A percentile compares a stretch with the other conserved stretches of the same genome.
phyloP scores from a whole-genome alignment of 2,329 filamentous ascomycete genomes.

The Xylaria sp. region DNA sequence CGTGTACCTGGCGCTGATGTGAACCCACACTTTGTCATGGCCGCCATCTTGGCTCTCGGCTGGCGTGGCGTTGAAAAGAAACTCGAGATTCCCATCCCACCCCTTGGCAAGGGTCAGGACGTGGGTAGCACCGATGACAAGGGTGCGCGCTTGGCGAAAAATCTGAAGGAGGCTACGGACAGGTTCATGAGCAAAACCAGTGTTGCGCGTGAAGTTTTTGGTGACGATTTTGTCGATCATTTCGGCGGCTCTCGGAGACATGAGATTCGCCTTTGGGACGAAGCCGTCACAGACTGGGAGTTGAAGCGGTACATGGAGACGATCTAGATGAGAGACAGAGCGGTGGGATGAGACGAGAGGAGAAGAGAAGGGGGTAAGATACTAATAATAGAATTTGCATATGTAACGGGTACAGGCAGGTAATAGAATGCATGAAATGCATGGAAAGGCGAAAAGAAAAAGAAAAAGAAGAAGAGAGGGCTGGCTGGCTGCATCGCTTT shows the following conservation, averaged over 20 bases:
- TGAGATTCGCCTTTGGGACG: constrained; percentile 85
- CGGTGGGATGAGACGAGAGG: background rate
- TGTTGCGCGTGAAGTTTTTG: constrained; percentile 88
- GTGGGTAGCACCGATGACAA: constrained; percentile 67
- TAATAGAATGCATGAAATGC: background rate
- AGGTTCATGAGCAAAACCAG: constrained; percentile 73
- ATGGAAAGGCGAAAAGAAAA: background rate
- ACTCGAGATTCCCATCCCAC: constrained; percentile 73
- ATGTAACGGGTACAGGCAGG: background rate
- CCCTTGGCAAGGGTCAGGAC: constrained; percentile 77
- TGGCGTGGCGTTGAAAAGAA: constrained; percentile 93
- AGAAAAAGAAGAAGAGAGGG: background rate
- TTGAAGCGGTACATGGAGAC: constrained; percentile 73
- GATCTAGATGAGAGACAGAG: constrained; percentile 40
- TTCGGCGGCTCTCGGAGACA: constrained; percentile 89
- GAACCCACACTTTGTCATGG: constrained; percentile 81
- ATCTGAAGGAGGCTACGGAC: constrained; percentile 74
- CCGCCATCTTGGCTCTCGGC: constrained; percentile 79
- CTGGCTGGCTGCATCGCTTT: background rate
- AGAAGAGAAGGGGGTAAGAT: background rate
- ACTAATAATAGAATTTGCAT: background rate
- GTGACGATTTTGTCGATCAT: constrained; percentile 93
- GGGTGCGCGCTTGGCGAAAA: constrained; percentile 76
- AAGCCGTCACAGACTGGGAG: constrained; percentile 95
- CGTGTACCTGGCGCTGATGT: constrained; percentile 91